Base-by-base conservation (phyloP, 441 rosid species). In the Adansonia rubrostipa region DNA sequence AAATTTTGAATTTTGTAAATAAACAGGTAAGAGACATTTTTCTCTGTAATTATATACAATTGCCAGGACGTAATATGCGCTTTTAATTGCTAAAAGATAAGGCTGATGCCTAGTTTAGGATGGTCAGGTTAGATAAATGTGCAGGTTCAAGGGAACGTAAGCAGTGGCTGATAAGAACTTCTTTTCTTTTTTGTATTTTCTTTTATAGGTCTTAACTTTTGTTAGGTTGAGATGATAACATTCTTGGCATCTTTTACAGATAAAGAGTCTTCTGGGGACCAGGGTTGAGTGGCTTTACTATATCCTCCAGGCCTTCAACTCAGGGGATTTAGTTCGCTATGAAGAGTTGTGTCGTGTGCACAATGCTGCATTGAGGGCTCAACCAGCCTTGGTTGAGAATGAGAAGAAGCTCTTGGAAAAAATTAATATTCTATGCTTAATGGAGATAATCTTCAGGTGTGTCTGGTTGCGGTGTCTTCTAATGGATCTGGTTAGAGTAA, bases 401-500 rank as follows among this genome's bases (percentile, higher is more conserved):
- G 93, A 90, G 86, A 87, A 88, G 82, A 94, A 94, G 84, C 87
- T 96, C 7, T 78, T 93, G 82, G 99, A 96, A 84, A 96, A 96
- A 85, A 91, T 96, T 79, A 94, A 94, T 86, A 94, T 96, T 80
- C 98, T 96, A 73, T 93, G 98, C 88, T 90, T 96, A 69, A 94
- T 94, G 92, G 99, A 96, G 82, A 96, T 96, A 77, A 94, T 96
- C 81, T 96, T 96, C 83, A 96, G 98, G 99, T 96, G 79, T 77
- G 73, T 61, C 20, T 62, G 17, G 76, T 72, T 19, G 57, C 68
- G 47, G 6, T 69, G 9, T 83, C 71, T 48, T 75, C 71, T 57
- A 42, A 33, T 48, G 60, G 54, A 48, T 48, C 56, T 10, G 20
- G 62, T 44, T 19, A 14, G 44, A 33, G 51, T 45, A 40, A n/a